Evolutionary conservation across 2,329 filamentous ascomycete genomes (phyloP).

Genomic region (Penicillium sp.): DNA sequence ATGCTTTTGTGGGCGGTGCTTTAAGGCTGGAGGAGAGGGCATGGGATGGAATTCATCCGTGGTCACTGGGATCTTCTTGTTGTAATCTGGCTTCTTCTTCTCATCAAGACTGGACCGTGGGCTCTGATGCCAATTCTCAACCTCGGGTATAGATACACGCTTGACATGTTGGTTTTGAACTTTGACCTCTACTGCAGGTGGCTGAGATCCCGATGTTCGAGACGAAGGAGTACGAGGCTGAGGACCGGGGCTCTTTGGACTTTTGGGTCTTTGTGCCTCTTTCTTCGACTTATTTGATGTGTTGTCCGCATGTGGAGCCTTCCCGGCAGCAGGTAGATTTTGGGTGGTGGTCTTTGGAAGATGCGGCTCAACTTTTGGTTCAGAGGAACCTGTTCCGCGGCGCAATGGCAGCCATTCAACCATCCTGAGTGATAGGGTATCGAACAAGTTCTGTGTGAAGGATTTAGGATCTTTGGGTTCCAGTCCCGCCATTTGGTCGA

Average conservation of each 20-base stretch:
- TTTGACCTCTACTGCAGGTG: slow-evolving; percentile 41
- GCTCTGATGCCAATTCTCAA: slow-evolving; percentile 39
- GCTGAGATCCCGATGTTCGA: slow-evolving; percentile 23
- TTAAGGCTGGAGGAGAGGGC: slow-evolving; percentile 43
- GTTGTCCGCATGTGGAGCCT: slow-evolving; percentile 3
- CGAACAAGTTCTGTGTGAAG: slow-evolving; percentile 61
- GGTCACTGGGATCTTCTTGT: slow-evolving; percentile 35
- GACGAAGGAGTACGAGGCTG: slow-evolving; percentile 35
- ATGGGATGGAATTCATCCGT: slow-evolving; percentile 30
- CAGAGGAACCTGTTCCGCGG: slow-evolving; percentile 27
- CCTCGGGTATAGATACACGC: slow-evolving; percentile 41
- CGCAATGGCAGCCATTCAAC: slow-evolving; percentile 50
- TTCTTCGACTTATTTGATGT: slow-evolving; percentile 7
- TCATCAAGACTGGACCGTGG: slow-evolving; percentile 36
- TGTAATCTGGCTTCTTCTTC: slow-evolving; percentile 32
- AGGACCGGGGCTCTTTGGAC: background rate
- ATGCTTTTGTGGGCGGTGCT: slow-evolving; percentile 44
- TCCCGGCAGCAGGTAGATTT: slow-evolving; percentile 1
- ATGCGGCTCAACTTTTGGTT: slow-evolving; percentile 5
- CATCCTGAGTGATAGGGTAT: slow-evolving; percentile 48
- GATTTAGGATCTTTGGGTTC: slow-evolving; percentile 60
- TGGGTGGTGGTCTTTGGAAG: background rate
- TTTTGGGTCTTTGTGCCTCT: slow-evolving; percentile 6
- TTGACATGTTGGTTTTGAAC: slow-evolving; percentile 42
- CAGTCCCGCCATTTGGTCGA: slow-evolving; percentile 26